Percentiles rank a stretch among this genome's conserved stretches.
phyloP scores from a whole-genome alignment of 1,284 basidiomycete genomes.

The Malassezia globosa region DNA sequence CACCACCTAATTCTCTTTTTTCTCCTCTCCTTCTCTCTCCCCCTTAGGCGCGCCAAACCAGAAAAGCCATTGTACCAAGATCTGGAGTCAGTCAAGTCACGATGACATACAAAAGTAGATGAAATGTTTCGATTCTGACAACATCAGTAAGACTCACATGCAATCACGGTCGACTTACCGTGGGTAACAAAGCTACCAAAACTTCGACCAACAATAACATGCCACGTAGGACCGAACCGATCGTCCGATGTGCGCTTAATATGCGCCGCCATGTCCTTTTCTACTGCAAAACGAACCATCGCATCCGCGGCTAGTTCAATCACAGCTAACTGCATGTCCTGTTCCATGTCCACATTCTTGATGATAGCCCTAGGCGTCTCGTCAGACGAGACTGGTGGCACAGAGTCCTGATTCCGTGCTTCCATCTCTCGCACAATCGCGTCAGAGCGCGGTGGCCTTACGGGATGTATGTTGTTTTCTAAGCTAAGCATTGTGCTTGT shows the following conservation, averaged over 20 bases:
- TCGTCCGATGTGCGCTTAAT: conserved; percentile 96
- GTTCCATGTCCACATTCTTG: conserved; percentile 92
- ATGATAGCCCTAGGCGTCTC: conserved; percentile 58
- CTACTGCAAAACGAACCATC: conserved; percentile 78
- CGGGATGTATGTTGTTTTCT: too few species aligned
- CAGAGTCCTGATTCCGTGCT: neutral
- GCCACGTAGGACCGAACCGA: conserved; percentile 85
- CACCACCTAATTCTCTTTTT: too few species aligned
- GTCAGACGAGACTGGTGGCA: neutral
- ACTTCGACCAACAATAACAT: conserved; percentile 92
- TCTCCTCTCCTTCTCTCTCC: too few species aligned
- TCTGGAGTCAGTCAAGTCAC: conserved; percentile 21
- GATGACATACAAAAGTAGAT: conserved; percentile 45
- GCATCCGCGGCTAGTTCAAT: conserved; percentile 76
- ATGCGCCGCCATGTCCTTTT: conserved; percentile 90
- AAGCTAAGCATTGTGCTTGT: too few species aligned
- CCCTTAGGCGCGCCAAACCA: conserved; percentile 40
- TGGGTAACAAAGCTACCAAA: conserved; percentile 86
- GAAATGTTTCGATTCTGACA: conserved; percentile 42
- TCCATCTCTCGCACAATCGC: too few species aligned
- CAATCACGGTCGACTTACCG: conserved; percentile 54
- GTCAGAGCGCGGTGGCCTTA: too few species aligned
- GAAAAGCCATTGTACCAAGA: conserved; percentile 42
- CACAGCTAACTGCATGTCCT: conserved; percentile 86
- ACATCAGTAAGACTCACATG: neutral